Base-by-base conservation (phyloP, 768 basidiomycete genomes). In the Leccinum uliginosum region DNA sequence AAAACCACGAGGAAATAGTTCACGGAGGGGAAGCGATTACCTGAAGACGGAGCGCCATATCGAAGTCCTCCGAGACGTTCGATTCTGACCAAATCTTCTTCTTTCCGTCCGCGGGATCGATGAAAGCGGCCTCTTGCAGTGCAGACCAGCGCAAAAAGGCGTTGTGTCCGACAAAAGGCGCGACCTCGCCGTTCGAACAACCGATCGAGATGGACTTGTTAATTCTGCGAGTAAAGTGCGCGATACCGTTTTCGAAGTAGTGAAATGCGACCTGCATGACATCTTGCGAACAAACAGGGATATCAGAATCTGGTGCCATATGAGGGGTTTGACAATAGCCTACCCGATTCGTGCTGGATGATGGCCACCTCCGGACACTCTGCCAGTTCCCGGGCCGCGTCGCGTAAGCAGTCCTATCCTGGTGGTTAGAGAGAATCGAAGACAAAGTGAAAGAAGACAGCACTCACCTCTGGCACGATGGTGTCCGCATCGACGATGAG, bases 141-240 rank as follows among this genome's bases (percentile, higher is more conserved):
- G 93, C 92, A 3, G 84, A 83, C 93, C 93, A 96, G 26, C 92
- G 84, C 38, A 94, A 75, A 73, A 94, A 96, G 10, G 91, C 91
- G 55, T 93, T 91, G 71, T 93, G 91, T 7, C 90, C 90, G 24
- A 92, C 90, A 62, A 91, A 91, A 4, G 90, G 89, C 1, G 70
- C 70, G 1, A 91, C 78, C 65, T 91, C 88, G 15, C 89, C 90
- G 59, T 91, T 91, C 0, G 89, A 84, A 65, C 83, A 85, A 15
- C 84, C 83, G 73, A 91, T 81, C 0, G 89, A 90, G 44, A 91
- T 91, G 62, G 81, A 84, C 70, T 84, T 84, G 73, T 95, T 93
- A 74, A 95, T 92, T 34, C 91, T 80, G n/a, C 86, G 83, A 4
- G 93, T 95, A 71, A 96, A 96, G 69, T 89, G 86, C n/a, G 93